These are phyloP conservation scores for Claviceps quebecensis DNA, from an alignment of 2,329 filamentous ascomycete species.

Conservation along the genomic window DNA sequence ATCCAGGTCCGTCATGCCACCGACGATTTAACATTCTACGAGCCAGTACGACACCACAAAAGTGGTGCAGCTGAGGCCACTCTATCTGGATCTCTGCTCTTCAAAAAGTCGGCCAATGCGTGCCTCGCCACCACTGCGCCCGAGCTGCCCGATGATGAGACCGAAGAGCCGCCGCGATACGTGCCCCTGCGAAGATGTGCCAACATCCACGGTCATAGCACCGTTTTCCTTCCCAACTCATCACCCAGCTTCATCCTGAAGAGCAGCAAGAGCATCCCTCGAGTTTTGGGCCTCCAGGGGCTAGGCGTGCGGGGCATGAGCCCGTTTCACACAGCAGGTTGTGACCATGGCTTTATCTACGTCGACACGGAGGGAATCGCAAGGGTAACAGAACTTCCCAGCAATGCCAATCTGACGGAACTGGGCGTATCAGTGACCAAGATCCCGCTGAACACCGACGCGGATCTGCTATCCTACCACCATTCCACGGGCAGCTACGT, in stretches of 20 bases:
- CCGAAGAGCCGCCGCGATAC: conserved; percentile 30
- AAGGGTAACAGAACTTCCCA: conserved; percentile 58
- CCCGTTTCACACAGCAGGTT: conserved; percentile 61
- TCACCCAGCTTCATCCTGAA: conserved; percentile 75
- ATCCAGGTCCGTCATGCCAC: conserved; percentile 53
- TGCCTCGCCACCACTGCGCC: conserved; percentile 45
- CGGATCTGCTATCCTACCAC: conserved; percentile 65
- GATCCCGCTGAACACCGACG: conserved; percentile 53
- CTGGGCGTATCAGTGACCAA: conserved; percentile 64
- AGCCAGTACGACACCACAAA: conserved; percentile 48
- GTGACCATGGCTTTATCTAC: conserved; percentile 72
- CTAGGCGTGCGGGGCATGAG: conserved; percentile 57
- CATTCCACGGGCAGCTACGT: conserved; percentile 61
- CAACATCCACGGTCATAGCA: conserved; percentile 63
- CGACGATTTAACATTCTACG: conserved; percentile 78
- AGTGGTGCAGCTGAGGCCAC: conserved; percentile 20
- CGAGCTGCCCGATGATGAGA: conserved; percentile 35
- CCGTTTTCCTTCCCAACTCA: conserved; percentile 68
- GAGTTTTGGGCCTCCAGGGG: conserved; percentile 59
- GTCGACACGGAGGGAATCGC: conserved; percentile 59
- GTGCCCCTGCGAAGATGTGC: conserved; percentile 42
- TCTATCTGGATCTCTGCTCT: conserved; percentile 49
- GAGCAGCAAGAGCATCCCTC: conserved; percentile 62
- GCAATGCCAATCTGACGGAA: conserved; percentile 53
- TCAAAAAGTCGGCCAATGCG: conserved; percentile 61